These are phyloP conservation scores for Botrytis sinoallii DNA, from an alignment of 2,329 filamentous ascomycete genomes.

Conservation along the genomic window DNA sequence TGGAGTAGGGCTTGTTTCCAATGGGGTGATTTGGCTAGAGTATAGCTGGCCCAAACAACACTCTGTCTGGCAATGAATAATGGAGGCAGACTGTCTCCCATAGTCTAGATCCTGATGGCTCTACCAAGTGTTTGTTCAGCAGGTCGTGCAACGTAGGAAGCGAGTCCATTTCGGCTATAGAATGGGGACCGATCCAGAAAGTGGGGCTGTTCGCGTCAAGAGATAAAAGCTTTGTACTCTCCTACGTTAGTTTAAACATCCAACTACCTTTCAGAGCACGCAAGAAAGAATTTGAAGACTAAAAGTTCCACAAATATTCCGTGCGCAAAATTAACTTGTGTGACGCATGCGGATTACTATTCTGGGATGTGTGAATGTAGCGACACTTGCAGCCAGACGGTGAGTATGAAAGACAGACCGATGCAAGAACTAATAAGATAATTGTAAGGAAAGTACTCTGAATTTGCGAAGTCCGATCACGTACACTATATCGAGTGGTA, in stretches of 20 bases:
- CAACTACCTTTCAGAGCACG: background rate
- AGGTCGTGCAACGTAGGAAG: background rate
- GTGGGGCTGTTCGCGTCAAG: background rate
- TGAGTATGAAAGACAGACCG: background rate
- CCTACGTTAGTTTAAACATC: background rate
- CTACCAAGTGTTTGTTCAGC: background rate
- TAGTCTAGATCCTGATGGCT: background rate
- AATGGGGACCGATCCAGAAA: background rate
- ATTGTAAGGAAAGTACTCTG: background rate
- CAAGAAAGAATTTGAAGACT: background rate
- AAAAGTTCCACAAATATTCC: background rate
- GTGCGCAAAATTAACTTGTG: background rate
- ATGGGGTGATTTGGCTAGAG: background rate
- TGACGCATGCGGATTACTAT: background rate
- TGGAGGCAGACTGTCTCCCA: rapidly evolving
- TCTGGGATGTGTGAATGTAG: background rate
- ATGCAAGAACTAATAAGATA: background rate
- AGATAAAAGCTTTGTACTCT: background rate
- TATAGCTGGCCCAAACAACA: background rate
- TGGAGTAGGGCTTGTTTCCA: background rate
- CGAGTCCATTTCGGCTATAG: background rate
- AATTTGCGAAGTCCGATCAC: background rate
- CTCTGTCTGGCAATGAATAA: background rate
- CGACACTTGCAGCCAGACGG: background rate
- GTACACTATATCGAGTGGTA: background rate